Evolutionary conservation across 2,329 filamentous ascomycete genomes (phyloP).

Genomic region (Bipolaris gigantea): DNA sequence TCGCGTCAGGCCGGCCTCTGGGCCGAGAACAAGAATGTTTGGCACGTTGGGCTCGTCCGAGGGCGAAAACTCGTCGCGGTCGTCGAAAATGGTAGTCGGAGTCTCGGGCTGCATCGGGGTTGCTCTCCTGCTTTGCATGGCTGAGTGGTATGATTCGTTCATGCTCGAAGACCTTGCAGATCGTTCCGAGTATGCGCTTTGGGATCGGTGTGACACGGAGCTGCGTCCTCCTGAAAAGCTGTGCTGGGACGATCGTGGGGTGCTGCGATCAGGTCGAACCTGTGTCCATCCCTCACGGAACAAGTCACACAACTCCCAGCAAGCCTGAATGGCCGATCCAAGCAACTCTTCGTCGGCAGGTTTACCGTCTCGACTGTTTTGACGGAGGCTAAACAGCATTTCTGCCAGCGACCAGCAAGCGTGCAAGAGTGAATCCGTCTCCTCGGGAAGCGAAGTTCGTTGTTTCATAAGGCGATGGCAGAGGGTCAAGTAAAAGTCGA

Average conservation of each 20-base stretch:
- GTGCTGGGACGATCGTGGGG: constrained; percentile 78
- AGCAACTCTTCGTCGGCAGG: constrained; percentile 79
- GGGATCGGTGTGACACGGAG: constrained; percentile 39
- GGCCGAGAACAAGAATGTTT: constrained; percentile 85
- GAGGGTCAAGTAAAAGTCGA: constrained; percentile 92
- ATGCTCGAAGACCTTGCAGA: constrained; percentile 48
- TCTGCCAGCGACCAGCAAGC: constrained; percentile 91
- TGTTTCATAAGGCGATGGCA: constrained; percentile 98
- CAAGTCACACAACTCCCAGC: constrained; percentile 92
- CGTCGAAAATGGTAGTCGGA: constrained; percentile 92
- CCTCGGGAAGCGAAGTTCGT: constrained; percentile 72
- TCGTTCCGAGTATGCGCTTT: constrained; percentile 39
- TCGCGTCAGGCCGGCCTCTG: constrained; percentile 56
- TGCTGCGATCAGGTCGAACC: constrained; percentile 80
- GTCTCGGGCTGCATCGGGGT: constrained; percentile 69
- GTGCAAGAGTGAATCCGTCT: constrained; percentile 80
- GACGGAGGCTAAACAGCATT: constrained; percentile 88
- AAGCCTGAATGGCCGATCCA: constrained; percentile 85
- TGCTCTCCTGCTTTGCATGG: constrained; percentile 43
- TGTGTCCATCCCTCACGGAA: constrained; percentile 93
- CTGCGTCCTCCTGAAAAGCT: constrained; percentile 56
- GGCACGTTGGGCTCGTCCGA: constrained; percentile 72
- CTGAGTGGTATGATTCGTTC: constrained; percentile 51
- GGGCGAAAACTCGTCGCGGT: constrained; percentile 75
- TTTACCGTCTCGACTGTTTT: constrained; percentile 74